Conservation (phyloP, 345 rosid genomes). For the Eucalyptus globulus region DNA sequence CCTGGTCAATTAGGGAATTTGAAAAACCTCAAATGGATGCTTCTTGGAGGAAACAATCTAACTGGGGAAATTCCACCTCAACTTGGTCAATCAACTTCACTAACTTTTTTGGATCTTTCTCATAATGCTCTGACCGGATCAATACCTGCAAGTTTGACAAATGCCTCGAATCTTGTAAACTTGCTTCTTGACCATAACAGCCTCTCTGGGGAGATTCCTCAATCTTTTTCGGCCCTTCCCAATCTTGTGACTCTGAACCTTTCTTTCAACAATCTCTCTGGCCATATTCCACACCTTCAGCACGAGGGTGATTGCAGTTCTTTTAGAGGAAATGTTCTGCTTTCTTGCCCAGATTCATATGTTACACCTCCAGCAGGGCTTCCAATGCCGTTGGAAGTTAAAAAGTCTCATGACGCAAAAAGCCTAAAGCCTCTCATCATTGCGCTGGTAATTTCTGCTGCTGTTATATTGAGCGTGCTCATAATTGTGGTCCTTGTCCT, state of each 20-base stretch:
- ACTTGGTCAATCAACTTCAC: conserved; percentile 27
- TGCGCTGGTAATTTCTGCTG: conserved; percentile 20
- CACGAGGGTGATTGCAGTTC: conserved; percentile 17
- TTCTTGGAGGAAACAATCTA: conserved; percentile 35
- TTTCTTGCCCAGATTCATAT: conserved; percentile 10
- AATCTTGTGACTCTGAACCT: conserved; percentile 24
- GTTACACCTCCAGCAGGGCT: not conserved
- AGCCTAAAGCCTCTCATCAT: conserved; percentile 7
- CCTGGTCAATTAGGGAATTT: conserved; percentile 29
- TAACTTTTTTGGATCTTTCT: conserved; percentile 45
- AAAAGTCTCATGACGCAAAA: not conserved
- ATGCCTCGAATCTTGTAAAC: conserved; percentile 23
- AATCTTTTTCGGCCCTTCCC: conserved; percentile 26
- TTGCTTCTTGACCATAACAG: conserved; percentile 31
- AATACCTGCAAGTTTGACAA: conserved; percentile 29
- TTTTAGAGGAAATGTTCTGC: conserved; percentile 26
- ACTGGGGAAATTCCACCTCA: conserved; percentile 38
- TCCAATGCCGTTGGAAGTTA: conserved; percentile 2
- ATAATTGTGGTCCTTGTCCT: conserved; percentile 1
- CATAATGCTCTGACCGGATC: conserved; percentile 35
- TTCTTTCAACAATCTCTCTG: conserved; percentile 50
- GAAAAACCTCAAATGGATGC: conserved; percentile 17
- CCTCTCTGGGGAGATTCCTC: conserved; percentile 47
- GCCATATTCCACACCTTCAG: conserved; percentile 26
- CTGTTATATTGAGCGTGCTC: conserved; percentile 8